Base-by-base conservation (phyloP, 805 yeast species). In the Barnettozyma salicaria region DNA sequence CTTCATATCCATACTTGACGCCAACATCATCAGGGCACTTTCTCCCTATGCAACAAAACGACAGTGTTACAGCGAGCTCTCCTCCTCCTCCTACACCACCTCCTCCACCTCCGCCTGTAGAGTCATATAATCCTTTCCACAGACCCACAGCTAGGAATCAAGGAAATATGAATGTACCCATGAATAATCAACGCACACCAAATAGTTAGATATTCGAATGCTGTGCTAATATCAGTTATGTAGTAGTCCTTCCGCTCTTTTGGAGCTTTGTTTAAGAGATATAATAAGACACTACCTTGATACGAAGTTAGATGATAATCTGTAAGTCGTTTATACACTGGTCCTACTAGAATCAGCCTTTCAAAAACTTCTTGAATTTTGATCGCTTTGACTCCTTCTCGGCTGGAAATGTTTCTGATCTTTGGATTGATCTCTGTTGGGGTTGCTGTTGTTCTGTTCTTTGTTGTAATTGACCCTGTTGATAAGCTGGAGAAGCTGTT, bases 321-420 rank as follows among this genome's bases (percentile, higher is more conserved):
- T 27, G 17, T 25, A 39, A 14, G 22, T 47, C 17, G 30, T 40
- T 7, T 34, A 38, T 27, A 40, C 36, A 25, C n/a, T n/a, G n/a
- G n/a, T n/a, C n/a, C n/a, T n/a, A n/a, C n/a, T n/a, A n/a, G n/a
- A n/a, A n/a, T 32, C 23, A 44, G 12, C 49, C 43, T 35, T 57
- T 71, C 40, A 74, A 63, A 30, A 74, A 63, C 40, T 64, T 68
- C 37, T 68, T 66, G 39, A 75, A 64, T 43, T 68, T 70, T 11
- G 64, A 59, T 27, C 66, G 64, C 53, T 73, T 68, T 39, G 67
- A 72, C 47, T 65, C 66, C 32, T 67, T 65, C 24, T 58, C 53
- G 7, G 44, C 37, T 3, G 40, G 34, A 19, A 23, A 22, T 6
- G 41, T 24, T 5, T 37, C 41, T n/a, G 37, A 10, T 34, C 37